A percentile compares a stretch with the other conserved stretches of the same genome.
These are phyloP conservation scores for Irpex rosettiformis DNA, from an alignment of 1,284 basidiomycete species.

Conservation along the genomic window DNA sequence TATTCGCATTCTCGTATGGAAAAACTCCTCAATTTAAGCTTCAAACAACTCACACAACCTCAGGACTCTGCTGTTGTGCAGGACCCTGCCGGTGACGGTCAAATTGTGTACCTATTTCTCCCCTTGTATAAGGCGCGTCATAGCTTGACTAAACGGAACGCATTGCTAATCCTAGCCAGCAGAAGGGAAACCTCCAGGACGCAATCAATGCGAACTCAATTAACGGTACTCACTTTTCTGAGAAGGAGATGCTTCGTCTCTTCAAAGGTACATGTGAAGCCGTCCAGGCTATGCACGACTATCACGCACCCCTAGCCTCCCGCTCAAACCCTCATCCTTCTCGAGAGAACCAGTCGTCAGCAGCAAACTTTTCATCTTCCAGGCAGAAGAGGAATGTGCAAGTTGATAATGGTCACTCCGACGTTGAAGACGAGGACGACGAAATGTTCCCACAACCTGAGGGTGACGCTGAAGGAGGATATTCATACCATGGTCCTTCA, in stretches of 20 bases:
- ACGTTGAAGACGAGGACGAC: slow-evolving; percentile 53
- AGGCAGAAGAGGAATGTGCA: slow-evolving; percentile 18
- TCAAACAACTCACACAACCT: slow-evolving; percentile 3
- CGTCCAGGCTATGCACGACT: slow-evolving; percentile 91
- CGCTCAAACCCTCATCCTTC: slow-evolving; percentile 27
- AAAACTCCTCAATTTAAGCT: background rate
- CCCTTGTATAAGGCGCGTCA: slow-evolving; percentile 75
- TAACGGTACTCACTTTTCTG: slow-evolving; percentile 81
- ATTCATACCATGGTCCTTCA: slow-evolving; percentile 59
- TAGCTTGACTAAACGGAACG: background rate
- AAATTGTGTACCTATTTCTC: slow-evolving; percentile 92
- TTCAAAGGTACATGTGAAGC: slow-evolving; percentile 95
- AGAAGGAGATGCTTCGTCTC: slow-evolving; percentile 82
- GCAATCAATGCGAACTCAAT: slow-evolving; percentile 87
- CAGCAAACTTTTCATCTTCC: slow-evolving; percentile 23
- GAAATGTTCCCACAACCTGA: slow-evolving; percentile 69
- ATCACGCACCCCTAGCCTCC: slow-evolving; percentile 48
- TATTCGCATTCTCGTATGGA: slow-evolving; percentile 76
- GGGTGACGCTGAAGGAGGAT: slow-evolving; percentile 67
- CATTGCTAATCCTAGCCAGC: background rate
- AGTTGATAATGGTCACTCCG: slow-evolving; percentile 35
- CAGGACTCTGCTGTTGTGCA: slow-evolving; percentile 94
- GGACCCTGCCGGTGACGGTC: slow-evolving; percentile 89
- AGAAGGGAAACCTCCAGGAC: slow-evolving; percentile 94
- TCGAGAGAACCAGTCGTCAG: slow-evolving; percentile 25